Evolutionary conservation across 805 yeast species (phyloP).

Genomic region (Candida michaelii): DNA sequence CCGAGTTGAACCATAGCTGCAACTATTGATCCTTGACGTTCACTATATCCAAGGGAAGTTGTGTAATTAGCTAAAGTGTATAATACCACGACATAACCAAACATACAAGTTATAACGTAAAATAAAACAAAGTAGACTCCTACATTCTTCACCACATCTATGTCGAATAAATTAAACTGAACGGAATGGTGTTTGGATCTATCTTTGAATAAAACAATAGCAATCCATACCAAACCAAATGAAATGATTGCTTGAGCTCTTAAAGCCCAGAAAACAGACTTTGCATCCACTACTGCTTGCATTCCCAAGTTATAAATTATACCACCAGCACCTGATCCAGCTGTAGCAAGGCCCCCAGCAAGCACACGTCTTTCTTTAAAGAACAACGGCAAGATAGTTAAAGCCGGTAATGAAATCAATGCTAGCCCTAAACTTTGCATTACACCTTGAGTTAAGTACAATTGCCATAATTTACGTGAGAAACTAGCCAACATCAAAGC

Average conservation of each 20-base stretch:
- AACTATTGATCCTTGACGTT: slow-evolving; percentile 54
- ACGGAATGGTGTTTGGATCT: slow-evolving; percentile 14
- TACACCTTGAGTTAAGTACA: slow-evolving; percentile 67
- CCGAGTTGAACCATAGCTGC: slow-evolving; percentile 63
- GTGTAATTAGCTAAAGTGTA: slow-evolving; percentile 62
- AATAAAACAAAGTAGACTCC: slow-evolving; percentile 44
- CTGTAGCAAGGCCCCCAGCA: slow-evolving; percentile 45
- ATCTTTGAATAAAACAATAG: slow-evolving; percentile 16
- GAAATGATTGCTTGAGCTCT: slow-evolving; percentile 45
- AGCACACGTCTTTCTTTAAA: slow-evolving; percentile 60
- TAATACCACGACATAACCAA: slow-evolving; percentile 60
- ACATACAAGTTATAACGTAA: slow-evolving; percentile 47
- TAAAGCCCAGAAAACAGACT: slow-evolving; percentile 49
- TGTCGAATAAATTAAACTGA: slow-evolving; percentile 38
- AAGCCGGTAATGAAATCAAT: slow-evolving; percentile 55
- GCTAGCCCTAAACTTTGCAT: slow-evolving; percentile 60
- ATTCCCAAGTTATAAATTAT: slow-evolving; percentile 47
- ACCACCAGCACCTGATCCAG: slow-evolving; percentile 56
- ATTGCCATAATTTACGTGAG: slow-evolving; percentile 59
- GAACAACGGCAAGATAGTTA: slow-evolving; percentile 65
- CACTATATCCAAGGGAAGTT: slow-evolving; percentile 54
- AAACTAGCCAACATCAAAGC: slow-evolving; percentile 62
- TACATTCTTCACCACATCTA: slow-evolving; percentile 32
- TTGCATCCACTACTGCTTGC: slow-evolving; percentile 38
- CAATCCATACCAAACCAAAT: slow-evolving; percentile 23